Conservation (phyloP, 2,329 filamentous ascomycete genomes). For the Knufia fluminis region DNA sequence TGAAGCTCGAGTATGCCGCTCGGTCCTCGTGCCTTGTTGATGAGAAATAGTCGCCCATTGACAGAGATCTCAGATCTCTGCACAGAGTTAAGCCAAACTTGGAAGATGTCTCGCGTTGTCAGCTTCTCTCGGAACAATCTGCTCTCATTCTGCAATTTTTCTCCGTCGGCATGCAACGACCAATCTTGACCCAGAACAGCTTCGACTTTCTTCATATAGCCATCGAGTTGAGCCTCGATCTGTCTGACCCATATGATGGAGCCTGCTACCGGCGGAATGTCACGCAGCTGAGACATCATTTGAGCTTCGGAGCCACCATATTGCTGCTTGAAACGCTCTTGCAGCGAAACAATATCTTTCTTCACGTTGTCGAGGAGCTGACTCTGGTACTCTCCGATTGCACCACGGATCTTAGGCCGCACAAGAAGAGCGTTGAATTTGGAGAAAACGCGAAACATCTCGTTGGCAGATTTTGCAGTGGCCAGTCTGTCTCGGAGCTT, state of each 20-base stretch:
- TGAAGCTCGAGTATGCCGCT: conserved; percentile 79
- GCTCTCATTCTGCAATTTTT: conserved; percentile 85
- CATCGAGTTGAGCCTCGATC: conserved; percentile 89
- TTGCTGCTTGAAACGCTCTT: conserved; percentile 97
- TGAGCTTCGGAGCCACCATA: conserved; percentile 97
- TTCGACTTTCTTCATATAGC: conserved; percentile 99
- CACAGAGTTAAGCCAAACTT: conserved; percentile 90
- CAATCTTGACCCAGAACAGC: conserved; percentile 92
- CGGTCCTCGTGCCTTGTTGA: conserved; percentile 77
- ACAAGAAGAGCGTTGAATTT: conserved; percentile 99
- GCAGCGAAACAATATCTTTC: conserved; percentile 81
- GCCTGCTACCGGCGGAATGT: conserved; percentile 89
- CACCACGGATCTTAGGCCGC: conserved; percentile 95
- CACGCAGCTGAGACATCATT: conserved; percentile 93
- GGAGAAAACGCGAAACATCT: conserved; percentile 99
- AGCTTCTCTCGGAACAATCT: conserved; percentile 93
- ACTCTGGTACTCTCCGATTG: conserved; percentile 95
- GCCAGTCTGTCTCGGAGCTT: conserved; percentile 83
- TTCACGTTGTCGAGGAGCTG: conserved; percentile 98
- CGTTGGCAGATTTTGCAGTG: conserved; percentile 92
- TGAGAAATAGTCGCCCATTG: conserved; percentile 81
- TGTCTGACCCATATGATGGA: conserved; percentile 97
- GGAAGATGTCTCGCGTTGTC: conserved; percentile 85
- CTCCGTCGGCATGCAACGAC: conserved; percentile 87
- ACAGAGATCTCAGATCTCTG: conserved; percentile 83